Percentiles rank a stretch among this genome's conserved stretches.
Evolutionary conservation across 129 eudicot genomes (phyloP).

Genomic region (Artemisia tridentata): DNA sequence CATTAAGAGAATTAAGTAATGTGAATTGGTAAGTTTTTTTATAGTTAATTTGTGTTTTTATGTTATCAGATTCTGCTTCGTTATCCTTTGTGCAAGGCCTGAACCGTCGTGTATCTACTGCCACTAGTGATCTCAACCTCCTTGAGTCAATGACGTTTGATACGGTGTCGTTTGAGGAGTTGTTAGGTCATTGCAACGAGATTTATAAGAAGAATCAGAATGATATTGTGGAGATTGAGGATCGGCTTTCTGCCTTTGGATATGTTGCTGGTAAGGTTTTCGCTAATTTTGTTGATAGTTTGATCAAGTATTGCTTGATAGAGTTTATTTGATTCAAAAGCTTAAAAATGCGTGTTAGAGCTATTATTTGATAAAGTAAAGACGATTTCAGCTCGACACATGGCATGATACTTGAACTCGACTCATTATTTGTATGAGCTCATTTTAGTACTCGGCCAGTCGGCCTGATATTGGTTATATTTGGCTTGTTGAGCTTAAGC

Average conservation of each 20-base stretch:
- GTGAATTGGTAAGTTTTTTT: background rate
- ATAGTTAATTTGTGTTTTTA: background rate
- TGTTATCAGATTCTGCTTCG: conserved; percentile 68
- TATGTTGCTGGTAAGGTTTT: conserved; percentile 38
- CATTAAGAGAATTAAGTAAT: background rate
- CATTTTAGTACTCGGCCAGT: background rate
- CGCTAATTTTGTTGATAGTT: background rate
- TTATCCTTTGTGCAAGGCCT: conserved; percentile 67
- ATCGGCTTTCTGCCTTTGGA: conserved; percentile 45
- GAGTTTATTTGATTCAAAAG: background rate
- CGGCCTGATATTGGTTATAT: background rate
- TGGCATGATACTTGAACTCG: too few relatives aligned
- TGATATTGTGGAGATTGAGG: conserved; percentile 47
- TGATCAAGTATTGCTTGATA: background rate
- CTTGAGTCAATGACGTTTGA: conserved; percentile 81
- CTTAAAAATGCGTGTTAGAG: background rate
- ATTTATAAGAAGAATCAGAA: conserved; percentile 57
- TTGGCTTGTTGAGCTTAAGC: background rate
- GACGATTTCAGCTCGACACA: background rate
- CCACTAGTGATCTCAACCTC: conserved; percentile 62
- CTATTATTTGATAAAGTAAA: background rate
- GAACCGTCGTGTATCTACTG: conserved; percentile 58
- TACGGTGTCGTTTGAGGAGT: conserved; percentile 94
- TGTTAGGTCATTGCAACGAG: conserved; percentile 83
- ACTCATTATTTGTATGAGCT: background rate